phyloP scores from a whole-genome alignment of 1,284 basidiomycete genomes.

The Puccinia triticina region DNA sequence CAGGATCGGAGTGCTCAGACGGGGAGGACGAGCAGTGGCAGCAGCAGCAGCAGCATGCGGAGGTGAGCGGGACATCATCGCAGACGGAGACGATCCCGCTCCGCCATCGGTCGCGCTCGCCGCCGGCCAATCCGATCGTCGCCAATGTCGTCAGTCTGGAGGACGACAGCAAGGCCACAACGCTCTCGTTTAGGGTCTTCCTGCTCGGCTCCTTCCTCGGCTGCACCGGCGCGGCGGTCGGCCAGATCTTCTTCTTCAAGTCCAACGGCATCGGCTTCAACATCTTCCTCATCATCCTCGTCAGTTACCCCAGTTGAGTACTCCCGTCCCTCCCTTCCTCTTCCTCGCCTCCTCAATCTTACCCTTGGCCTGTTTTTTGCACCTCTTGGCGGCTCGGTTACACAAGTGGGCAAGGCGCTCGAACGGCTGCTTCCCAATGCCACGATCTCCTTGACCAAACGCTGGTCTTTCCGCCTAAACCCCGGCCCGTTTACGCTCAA shows the following conservation, averaged over 20 bases:
- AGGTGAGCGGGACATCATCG: background rate
- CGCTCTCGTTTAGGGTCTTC: conserved; percentile 64
- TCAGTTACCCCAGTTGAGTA: conserved; percentile 33
- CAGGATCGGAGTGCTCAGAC: background rate
- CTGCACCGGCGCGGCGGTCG: conserved; percentile 64
- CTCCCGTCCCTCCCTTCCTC: conserved; percentile 45
- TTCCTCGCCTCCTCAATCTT: background rate
- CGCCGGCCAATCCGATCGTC: conserved; percentile 22
- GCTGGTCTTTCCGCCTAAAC: conserved; percentile 62
- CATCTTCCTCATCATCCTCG: conserved; percentile 29
- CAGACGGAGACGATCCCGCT: conserved; percentile 30
- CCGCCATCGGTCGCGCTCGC: background rate
- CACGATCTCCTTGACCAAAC: conserved; percentile 55
- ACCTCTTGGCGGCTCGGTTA: conserved; percentile 62
- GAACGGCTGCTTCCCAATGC: conserved; percentile 60
- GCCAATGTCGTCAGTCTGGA: conserved; percentile 45
- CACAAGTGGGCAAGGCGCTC: conserved; percentile 61
- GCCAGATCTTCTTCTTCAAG: conserved; percentile 58
- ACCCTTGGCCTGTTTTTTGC: conserved; percentile 23
- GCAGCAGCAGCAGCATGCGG: no score
- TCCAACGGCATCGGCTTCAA: conserved; percentile 29
- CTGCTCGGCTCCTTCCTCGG: conserved; percentile 65
- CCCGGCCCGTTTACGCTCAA: conserved; percentile 65
- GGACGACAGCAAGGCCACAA: conserved; percentile 52
- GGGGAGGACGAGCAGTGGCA: background rate